These are phyloP conservation scores for Jasminum sambac DNA, from an alignment of 257 asterid genomes.

Conservation along the genomic window DNA sequence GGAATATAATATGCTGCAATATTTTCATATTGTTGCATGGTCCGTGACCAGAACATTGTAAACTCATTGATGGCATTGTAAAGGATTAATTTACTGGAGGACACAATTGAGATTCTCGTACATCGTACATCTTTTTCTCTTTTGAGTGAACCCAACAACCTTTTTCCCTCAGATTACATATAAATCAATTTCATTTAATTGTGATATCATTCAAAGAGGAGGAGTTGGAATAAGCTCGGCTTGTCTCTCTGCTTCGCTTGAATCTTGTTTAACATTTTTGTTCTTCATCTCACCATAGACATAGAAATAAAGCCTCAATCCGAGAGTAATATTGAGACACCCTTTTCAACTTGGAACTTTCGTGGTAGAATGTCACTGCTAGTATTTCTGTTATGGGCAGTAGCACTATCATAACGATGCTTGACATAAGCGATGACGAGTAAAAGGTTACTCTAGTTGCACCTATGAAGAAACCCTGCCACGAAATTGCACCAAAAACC, in stretches of 20 bases:
- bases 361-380: neutral
- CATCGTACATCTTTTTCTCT: no score
- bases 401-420: neutral
- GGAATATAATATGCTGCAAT: no score
- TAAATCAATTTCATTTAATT: no score
- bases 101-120: no score
- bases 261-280: neutral
- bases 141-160: no score
- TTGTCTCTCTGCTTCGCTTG: neutral
- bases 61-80: no score
- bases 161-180: no score
- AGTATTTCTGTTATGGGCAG: neutral
- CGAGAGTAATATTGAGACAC: neutral
- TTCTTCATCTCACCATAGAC: neutral
- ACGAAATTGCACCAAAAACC: neutral
- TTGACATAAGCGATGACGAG: neutral
- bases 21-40: no score
- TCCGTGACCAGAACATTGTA: no score
- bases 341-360: neutral
- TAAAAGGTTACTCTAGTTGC: neutral
- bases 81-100: no score
- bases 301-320: neutral
- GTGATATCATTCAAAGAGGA: neutral
- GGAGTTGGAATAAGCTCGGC: neutral
- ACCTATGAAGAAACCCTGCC: neutral